A percentile compares a stretch with the other conserved stretches of the same genome.
Conservation (phyloP, 1,139 yeast species). For the Wickerhamiella infanticola region DNA sequence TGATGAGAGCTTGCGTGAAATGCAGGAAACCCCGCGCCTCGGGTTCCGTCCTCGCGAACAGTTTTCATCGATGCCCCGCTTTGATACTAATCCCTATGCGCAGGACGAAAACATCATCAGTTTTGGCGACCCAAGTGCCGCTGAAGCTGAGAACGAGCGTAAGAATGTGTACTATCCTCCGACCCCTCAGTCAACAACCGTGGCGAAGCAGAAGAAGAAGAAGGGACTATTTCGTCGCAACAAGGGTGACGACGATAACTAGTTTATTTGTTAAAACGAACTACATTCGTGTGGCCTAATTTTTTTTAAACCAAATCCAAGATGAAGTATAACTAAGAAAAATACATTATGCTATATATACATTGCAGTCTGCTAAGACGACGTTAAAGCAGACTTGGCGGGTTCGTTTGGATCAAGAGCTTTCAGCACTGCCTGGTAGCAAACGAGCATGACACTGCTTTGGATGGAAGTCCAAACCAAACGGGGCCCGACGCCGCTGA, state of each 20-base stretch:
- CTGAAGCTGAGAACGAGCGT: constrained; percentile 38
- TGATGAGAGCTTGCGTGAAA: constrained; percentile 58
- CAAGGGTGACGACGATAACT: constrained; percentile 24
- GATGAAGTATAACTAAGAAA: neutral
- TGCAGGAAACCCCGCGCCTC: constrained; percentile 56
- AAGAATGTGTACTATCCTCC: constrained; percentile 29
- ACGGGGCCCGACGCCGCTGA: constrained; percentile 92
- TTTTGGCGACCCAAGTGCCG: constrained; percentile 32
- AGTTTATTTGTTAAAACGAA: too few species aligned
- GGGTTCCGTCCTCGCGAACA: constrained; percentile 66
- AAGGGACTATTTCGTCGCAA: constrained; percentile 69
- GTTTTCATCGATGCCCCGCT: constrained; percentile 31
- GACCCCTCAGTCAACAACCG: constrained; percentile 8
- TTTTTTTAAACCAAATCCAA: neutral
- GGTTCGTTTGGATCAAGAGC: constrained; percentile 1
- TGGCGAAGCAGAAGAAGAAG: constrained; percentile 24
- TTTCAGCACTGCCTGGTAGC: constrained; percentile 41
- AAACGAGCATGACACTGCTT: constrained; percentile 81
- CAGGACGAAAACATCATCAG: constrained; percentile 21
- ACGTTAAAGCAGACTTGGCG: neutral
- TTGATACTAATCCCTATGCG: constrained; percentile 26
- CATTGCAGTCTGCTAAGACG: neutral
- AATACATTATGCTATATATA: neutral
- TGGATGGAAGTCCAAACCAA: constrained; percentile 94
- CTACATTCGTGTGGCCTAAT: too few species aligned